Evolutionary conservation across 1,139 yeast genomes (phyloP).

Genomic region (Geotrichum carabidarum): DNA sequence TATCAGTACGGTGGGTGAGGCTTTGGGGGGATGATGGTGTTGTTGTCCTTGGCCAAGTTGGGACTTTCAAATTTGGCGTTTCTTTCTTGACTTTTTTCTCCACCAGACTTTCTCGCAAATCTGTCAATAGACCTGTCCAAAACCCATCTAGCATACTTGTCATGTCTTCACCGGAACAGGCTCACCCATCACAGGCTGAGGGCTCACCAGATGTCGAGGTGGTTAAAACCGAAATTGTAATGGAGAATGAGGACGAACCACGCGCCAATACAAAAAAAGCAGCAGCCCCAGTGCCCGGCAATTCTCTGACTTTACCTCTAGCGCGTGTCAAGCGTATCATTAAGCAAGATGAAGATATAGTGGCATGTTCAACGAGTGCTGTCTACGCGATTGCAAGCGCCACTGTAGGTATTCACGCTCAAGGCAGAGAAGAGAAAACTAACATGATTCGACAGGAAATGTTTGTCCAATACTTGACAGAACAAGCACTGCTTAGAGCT

Average conservation of each 20-base stretch:
- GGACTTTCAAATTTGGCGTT: too few relatives aligned
- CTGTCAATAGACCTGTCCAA: too few relatives aligned
- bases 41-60: too few relatives aligned
- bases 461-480: conserved; percentile 73
- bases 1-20: too few relatives aligned
- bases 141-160: too few relatives aligned
- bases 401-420: conserved; percentile 37
- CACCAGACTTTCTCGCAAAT: too few relatives aligned
- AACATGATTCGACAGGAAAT: conserved; percentile 44
- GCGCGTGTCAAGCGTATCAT: conserved; percentile 79
- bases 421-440: background rate
- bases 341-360: conserved; percentile 79
- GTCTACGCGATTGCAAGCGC: conserved; percentile 83
- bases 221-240: background rate
- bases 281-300: conserved; percentile 7
- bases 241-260: background rate
- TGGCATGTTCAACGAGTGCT: conserved; percentile 70
- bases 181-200: too few relatives aligned
- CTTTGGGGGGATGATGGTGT: too few relatives aligned
- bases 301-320: conserved; percentile 50
- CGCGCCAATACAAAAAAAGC: background rate
- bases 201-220: background rate
- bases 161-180: too few relatives aligned
- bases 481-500: conserved; percentile 69
- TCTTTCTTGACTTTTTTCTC: too few relatives aligned